Evolutionary conservation across 495 filamentous ascomycete species (phyloP), one percentile per base, ranked within the genome.

Genomic region (Penicillium mononematosum): DNA sequence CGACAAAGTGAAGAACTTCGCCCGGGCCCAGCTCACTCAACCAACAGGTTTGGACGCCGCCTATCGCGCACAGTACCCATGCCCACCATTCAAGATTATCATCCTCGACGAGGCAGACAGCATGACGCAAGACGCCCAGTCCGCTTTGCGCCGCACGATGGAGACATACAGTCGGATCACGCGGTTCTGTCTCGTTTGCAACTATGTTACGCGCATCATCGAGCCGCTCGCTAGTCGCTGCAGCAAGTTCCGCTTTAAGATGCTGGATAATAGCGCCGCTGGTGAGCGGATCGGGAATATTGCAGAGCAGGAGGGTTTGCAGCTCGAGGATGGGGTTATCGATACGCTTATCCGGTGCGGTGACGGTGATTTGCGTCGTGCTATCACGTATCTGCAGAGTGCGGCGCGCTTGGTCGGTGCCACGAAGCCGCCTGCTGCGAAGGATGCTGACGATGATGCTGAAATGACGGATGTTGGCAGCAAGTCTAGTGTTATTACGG

Each of bases 1-100:
- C n/a, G 90, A 95, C 66, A 99, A 98, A 68, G 89, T 99, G 63
- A 99, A 99, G 73, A 89, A 97, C 71, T 98, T 98, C 66, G 95
- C 95, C 6, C 85, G 93, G 29, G 92, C 92, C 73, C 92, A 97
- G 64, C 83, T 98, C 45, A 92, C 90, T 31, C 88, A 94, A 55
- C 85, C 90, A 2, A 86, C 88, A 0, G 71, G 81, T 0, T 68
- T 87, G 3, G 78, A 79, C 45, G 76, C 77, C 61, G 77, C 70
- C 77, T 96, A 89, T 72, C 81, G 83, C 55, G 80, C 83, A 39
- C 81, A 83, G 58, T 96, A 95, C 73, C 92, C 94, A 1, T 97
- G 93, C 65, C 94, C 94, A 27, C 94, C 95, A 24, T 98, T 95
- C 82, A 98, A 98, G 78, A 96, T 98, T 69, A 91, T 98, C 69